A percentile compares a stretch with the other conserved stretches of the same genome.
These are phyloP conservation scores for Alternaria infectoria DNA, from an alignment of 2,329 filamentous ascomycete species.

Conservation along the genomic window DNA sequence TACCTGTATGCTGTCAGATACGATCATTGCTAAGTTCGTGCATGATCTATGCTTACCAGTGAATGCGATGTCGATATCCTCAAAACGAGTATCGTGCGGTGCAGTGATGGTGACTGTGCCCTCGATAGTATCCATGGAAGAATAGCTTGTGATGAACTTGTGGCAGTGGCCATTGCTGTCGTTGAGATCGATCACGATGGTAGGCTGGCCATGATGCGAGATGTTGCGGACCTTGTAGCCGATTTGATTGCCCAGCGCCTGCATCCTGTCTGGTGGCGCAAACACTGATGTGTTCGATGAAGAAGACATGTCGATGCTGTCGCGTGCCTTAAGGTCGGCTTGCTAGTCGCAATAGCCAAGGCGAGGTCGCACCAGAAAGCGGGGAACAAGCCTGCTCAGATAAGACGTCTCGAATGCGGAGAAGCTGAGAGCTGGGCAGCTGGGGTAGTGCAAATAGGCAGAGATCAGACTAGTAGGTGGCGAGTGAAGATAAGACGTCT, in stretches of 20 bases:
- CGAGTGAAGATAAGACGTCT: conserved; percentile 8
- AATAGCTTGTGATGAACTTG: conserved; percentile 56
- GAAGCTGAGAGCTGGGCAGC: conserved; percentile 17
- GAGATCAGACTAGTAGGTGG: conserved; percentile 3
- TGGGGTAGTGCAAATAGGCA: conserved; percentile 3
- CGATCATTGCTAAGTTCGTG: background rate
- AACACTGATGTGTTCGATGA: conserved; percentile 24
- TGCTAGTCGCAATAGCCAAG: conserved; percentile 12
- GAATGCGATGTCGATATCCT: conserved; percentile 65
- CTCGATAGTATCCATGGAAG: conserved; percentile 64
- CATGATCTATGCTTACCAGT: conserved; percentile 52
- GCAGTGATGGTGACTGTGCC: conserved; percentile 60
- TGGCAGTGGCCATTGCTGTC: conserved; percentile 38
- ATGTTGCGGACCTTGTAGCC: conserved; percentile 44
- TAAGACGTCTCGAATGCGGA: conserved; percentile 29
- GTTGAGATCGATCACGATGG: conserved; percentile 52
- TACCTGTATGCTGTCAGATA: conserved; percentile 49
- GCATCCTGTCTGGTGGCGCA: conserved; percentile 36
- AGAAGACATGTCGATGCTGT: conserved; percentile 27
- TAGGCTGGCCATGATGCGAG: conserved; percentile 45
- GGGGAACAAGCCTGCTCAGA: conserved; percentile 10
- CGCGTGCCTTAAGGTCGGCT: conserved; percentile 13
- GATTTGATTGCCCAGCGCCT: conserved; percentile 41
- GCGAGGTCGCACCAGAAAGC: conserved; percentile 9
- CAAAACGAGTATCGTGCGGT: conserved; percentile 61